Evolutionary conservation across 352 stramenopile species (phyloP), one percentile per base, ranked within the genome.

Genomic region (Elongisporangium anandrum): DNA sequence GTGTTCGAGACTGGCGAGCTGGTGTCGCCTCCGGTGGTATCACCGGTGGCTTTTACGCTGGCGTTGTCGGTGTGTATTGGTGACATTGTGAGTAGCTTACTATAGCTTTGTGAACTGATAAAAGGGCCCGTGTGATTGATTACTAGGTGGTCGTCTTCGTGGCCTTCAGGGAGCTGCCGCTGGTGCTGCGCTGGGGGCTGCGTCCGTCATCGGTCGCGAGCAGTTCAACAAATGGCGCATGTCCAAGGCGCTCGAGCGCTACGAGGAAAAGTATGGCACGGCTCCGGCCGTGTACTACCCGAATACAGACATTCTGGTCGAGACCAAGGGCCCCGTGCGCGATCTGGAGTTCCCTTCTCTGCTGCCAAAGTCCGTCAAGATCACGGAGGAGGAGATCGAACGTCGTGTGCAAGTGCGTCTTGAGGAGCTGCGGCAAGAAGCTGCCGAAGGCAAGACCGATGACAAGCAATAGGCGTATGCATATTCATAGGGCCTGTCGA

Each of bases 191-290:
- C 67, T 85, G 7, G 85, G 84, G 21, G 74, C 76, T 6, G 81
- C 80, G 13, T 70, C 88, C 15, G 61, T 89, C 57, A 78, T 90
- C 52, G 78, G 79, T 0, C 77, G 76, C 21, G 74, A 89, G 49
- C 67, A 93, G 48, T 95, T 95, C 65, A 67, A 86, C 54, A 77
- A 74, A 58, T 95, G 85, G 85, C 83, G 85, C 34, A 68, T 90
- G 38, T 66, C 73, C 39, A 91, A 88, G 63, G 82, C 75, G 20
- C 62, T 94, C 52, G 75, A 88, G 66, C 81, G 85, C 15, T 95
- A 92, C 62, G 81, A 92, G 47, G 65, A 84, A 26, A 95, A 95
- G 60, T 89, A 90, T 58, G 85, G 85, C 49, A 65, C 66, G 15
- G 79, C 74, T 20, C 79, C 84, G 19, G 70, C 69, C 0, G 66